Base-by-base conservation (phyloP, 768 basidiomycete species). In the Scleroderma citrinum region DNA sequence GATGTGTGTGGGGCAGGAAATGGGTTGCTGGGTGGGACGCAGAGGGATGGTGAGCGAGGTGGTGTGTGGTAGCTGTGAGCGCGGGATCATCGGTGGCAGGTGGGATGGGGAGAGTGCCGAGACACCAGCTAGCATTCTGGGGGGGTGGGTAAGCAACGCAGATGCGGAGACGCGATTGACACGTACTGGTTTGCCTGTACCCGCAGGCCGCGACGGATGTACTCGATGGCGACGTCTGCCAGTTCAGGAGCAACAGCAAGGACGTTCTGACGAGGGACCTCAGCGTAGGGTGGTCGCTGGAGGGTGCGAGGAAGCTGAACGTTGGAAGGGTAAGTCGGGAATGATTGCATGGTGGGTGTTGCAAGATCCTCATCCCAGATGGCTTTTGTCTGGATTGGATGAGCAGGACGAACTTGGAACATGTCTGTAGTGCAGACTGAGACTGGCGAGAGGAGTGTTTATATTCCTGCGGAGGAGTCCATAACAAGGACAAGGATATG, bases 251-350 rank as follows among this genome's bases (percentile, higher is more conserved):
- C 78, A 49, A 79, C 68, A n/a, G 82, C 75, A 3, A 63, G 58
- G 32, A 87, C 56, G 34, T 74, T 77, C 35, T 80, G 80, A 40
- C 73, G 69, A 34, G 80, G 73, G 35, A 87, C 75, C 49, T 81
- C 78, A 35, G 70, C 59, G 54, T 77, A 82, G 2, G 72, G 65
- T 5, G 87, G 86, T 11, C 85, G 78, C 29, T 76, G 70, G 44
- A 90, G 81, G 35, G 72, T 79, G 48, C 86, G 78, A n/a, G 86
- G 87, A 20, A 90, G 78, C 56, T 87, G 82, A 11, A 88, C 73
- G 56, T 62, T 69, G 45, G 56, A 53, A 38, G 59, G 64, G 46
- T 47, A 58, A 5, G 62, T 26, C 53, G 66, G 43, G 61, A 58
- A 56, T 30, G 44, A 32, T 19, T 54, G 34, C 58, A 65, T 63